A percentile compares a stretch with the other conserved stretches of the same genome.
These are phyloP conservation scores for Epichloe aotearoae DNA, from an alignment of 2,329 filamentous ascomycete species.

Conservation along the genomic window DNA sequence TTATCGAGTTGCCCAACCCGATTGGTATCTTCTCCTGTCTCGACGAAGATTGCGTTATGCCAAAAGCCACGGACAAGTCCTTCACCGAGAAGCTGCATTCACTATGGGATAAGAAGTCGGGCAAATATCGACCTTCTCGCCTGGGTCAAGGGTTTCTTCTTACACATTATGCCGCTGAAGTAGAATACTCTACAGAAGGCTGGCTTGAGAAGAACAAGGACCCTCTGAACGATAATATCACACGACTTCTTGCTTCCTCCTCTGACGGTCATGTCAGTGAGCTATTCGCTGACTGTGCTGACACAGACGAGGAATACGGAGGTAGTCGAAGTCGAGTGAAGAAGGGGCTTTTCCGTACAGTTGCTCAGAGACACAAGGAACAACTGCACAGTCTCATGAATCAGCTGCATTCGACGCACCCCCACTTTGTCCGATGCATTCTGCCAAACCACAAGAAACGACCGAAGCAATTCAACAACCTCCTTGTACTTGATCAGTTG, in stretches of 20 bases:
- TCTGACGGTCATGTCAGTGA: conserved; percentile 69
- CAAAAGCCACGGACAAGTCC: conserved; percentile 90
- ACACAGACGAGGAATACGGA: conserved; percentile 59
- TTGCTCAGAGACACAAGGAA: conserved; percentile 94
- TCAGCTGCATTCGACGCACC: conserved; percentile 89
- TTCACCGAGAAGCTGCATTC: conserved; percentile 98
- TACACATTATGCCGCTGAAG: conserved; percentile 94
- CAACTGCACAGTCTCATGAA: conserved; percentile 93
- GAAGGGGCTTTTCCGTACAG: conserved; percentile 92
- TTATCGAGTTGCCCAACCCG: conserved; percentile 90
- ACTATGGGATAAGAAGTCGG: conserved; percentile 90
- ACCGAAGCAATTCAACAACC: conserved; percentile 81
- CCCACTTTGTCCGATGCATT: conserved; percentile 96
- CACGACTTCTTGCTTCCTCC: conserved; percentile 71
- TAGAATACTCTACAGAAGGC: conserved; percentile 87
- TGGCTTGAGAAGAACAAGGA: conserved; percentile 99
- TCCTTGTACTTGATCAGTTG: conserved; percentile 93
- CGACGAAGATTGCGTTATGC: conserved; percentile 97
- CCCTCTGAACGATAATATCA: conserved; percentile 93
- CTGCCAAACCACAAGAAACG: conserved; percentile 96
- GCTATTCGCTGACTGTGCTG: conserved; percentile 80
- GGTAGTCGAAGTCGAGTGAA: conserved; percentile 72
- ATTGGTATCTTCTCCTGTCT: conserved; percentile 98
- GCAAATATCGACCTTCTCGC: conserved; percentile 81
- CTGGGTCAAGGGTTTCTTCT: conserved; percentile 87